Conservation (phyloP, 371 early-diverging fungal species). For the Mortierella sp. region DNA sequence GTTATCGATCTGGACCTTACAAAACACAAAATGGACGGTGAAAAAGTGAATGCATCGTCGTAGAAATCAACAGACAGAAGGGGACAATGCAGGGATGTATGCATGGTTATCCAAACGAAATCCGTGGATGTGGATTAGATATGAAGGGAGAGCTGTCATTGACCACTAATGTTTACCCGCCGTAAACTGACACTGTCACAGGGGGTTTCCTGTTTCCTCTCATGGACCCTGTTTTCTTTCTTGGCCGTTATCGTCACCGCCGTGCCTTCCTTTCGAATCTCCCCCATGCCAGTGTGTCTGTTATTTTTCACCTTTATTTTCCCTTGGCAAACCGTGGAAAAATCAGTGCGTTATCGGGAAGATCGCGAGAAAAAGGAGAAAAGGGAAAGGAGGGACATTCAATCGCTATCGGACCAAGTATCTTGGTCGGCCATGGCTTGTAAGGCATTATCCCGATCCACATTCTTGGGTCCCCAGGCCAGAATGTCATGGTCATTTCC, state of each 20-base stretch:
- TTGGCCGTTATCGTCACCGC: not conserved
- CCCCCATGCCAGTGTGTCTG: not conserved
- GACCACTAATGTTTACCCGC: constrained; percentile 4
- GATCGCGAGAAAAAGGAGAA: not conserved
- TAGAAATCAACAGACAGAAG: not conserved
- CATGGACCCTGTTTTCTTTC: not conserved
- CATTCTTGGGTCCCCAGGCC: constrained; percentile 71
- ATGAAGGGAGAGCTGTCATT: not conserved
- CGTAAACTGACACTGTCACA: not conserved
- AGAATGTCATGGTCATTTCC: constrained; percentile 78
- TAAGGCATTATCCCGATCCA: constrained; percentile 33
- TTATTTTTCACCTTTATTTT: not conserved
- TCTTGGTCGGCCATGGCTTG: constrained; percentile 54
- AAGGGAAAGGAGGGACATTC: not conserved
- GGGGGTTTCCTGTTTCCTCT: not conserved
- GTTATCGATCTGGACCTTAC: constrained; percentile 3
- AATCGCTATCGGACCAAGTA: constrained; percentile 62
- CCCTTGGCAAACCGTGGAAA: not conserved
- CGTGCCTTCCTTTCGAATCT: not conserved
- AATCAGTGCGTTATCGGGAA: not conserved
- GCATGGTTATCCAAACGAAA: constrained; percentile 1
- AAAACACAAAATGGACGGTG: not conserved
- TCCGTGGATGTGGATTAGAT: constrained; percentile 7
- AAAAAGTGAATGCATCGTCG: not conserved
- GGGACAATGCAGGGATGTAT: constrained; percentile 5